These are phyloP conservation scores for Tagetes patula DNA, from an alignment of 129 eudicot genomes.

Conservation along the genomic window DNA sequence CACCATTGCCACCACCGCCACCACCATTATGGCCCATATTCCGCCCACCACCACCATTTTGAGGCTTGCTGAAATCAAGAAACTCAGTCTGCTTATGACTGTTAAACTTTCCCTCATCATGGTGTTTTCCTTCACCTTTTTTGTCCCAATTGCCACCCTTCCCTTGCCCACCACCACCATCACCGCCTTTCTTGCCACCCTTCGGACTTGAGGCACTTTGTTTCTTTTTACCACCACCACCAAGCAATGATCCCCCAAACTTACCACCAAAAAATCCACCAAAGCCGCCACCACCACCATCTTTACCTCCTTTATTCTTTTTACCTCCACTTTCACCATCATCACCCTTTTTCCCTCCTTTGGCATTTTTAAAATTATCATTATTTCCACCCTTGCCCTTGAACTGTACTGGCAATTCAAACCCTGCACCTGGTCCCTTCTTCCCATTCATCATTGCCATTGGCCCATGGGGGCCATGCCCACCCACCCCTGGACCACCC, in stretches of 20 bases:
- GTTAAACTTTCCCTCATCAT: slow-evolving; percentile 41
- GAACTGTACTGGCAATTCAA: slow-evolving; percentile 45
- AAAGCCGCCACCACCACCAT: slow-evolving; percentile 37
- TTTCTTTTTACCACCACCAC: slow-evolving; percentile 47
- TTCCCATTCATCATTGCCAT: slow-evolving; percentile 52
- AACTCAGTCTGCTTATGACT: slow-evolving; percentile 48
- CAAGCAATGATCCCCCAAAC: slow-evolving; percentile 27
- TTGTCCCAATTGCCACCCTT: slow-evolving; percentile 28
- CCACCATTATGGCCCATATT: slow-evolving; percentile 35
- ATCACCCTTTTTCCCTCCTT: slow-evolving; percentile 39
- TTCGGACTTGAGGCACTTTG: slow-evolving; percentile 22
- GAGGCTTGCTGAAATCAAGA: slow-evolving; percentile 38
- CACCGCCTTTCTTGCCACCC: slow-evolving; percentile 43
- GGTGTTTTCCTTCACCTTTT: slow-evolving; percentile 34
- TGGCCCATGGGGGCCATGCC: slow-evolving; percentile 42
- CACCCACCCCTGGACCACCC: slow-evolving; percentile 39
- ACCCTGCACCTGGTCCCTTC: slow-evolving; percentile 63
- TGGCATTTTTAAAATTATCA: slow-evolving; percentile 44
- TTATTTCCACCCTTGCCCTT: slow-evolving; percentile 52
- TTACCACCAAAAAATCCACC: slow-evolving; percentile 35
- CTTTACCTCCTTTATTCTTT: slow-evolving; percentile 35
- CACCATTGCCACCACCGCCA: slow-evolving; percentile 40
- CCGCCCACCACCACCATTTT: slow-evolving; percentile 37
- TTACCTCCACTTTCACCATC: slow-evolving; percentile 30
- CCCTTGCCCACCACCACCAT: slow-evolving; percentile 15